These are phyloP conservation scores for Fraxinus latifolia DNA, from an alignment of 305 asterid species.

Conservation along the genomic window DNA sequence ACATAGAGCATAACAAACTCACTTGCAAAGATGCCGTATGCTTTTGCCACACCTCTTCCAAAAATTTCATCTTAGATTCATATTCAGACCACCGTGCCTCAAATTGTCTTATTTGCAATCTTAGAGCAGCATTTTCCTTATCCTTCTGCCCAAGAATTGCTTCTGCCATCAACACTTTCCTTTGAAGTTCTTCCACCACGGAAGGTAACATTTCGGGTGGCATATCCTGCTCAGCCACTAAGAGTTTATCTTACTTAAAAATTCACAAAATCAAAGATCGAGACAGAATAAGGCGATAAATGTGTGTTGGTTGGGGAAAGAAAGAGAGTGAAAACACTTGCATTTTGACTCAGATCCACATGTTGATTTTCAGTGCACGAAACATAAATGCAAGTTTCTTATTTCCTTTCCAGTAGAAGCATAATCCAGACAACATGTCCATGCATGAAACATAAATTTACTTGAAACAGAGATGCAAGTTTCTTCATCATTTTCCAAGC, in stretches of 20 bases:
- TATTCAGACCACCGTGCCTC: conserved; percentile 46
- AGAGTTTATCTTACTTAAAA: conserved; percentile 15
- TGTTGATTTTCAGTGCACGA: background rate
- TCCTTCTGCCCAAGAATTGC: conserved; percentile 33
- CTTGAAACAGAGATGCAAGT: background rate
- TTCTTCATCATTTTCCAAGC: background rate
- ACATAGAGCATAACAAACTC: conserved; percentile 27
- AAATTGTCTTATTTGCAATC: conserved; percentile 40
- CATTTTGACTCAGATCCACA: background rate
- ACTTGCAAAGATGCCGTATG: conserved; percentile 49
- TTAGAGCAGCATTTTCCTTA: conserved; percentile 40
- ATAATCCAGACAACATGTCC: background rate
- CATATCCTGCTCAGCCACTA: conserved; percentile 46
- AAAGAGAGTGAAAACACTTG: background rate
- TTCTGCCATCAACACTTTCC: conserved; percentile 38
- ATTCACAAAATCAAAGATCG: conserved; percentile 5
- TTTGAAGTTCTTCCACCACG: conserved; percentile 41
- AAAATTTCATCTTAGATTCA: conserved; percentile 50
- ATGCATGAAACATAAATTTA: background rate
- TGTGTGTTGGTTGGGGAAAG: background rate
- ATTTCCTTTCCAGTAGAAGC: background rate
- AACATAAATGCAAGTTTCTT: background rate
- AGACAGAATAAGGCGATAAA: background rate
- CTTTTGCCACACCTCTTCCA: conserved; percentile 56
- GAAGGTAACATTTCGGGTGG: conserved; percentile 39